A percentile compares a stretch with the other conserved stretches of the same genome.
Evolutionary conservation across 1,284 basidiomycete species (phyloP).

Genomic region (Apiotrichum laibachii): DNA sequence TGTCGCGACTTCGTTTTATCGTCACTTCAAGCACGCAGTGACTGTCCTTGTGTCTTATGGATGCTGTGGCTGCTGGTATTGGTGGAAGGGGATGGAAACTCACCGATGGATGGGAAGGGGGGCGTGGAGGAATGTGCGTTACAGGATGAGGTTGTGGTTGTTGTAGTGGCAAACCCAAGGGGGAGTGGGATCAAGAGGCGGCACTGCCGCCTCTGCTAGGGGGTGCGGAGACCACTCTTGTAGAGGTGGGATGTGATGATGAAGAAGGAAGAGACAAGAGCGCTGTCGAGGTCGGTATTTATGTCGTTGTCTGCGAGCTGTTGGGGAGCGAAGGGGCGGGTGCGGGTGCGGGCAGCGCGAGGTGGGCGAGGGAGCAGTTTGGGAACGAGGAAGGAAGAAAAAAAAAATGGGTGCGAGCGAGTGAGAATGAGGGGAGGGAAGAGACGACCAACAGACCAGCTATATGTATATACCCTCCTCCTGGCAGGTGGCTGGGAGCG

Average conservation of each 20-base stretch:
- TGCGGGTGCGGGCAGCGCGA: not conserved
- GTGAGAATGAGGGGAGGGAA: not conserved
- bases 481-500: too few species aligned
- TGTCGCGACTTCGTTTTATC: constrained; percentile 41
- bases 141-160: not conserved
- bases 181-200: not conserved
- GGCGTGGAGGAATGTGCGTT: not conserved
- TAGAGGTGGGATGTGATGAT: not conserved
- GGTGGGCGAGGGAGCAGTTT: not conserved
- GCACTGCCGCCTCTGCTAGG: constrained; percentile 13
- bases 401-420: constrained; percentile 1
- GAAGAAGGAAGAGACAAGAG: not conserved
- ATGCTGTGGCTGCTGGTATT: too few species aligned
- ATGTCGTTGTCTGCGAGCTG: constrained; percentile 48
- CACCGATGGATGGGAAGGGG: too few species aligned
- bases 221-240: not conserved
- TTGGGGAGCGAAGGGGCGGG: constrained; percentile 43
- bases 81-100: too few species aligned
- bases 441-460: not conserved
- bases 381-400: not conserved
- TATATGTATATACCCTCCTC: too few species aligned
- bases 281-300: not conserved
- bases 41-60: not conserved
- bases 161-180: not conserved
- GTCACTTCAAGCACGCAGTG: constrained; percentile 20